These are phyloP conservation scores for Podaxis mareebaensis DNA, from an alignment of 768 basidiomycete species.

Conservation along the genomic window DNA sequence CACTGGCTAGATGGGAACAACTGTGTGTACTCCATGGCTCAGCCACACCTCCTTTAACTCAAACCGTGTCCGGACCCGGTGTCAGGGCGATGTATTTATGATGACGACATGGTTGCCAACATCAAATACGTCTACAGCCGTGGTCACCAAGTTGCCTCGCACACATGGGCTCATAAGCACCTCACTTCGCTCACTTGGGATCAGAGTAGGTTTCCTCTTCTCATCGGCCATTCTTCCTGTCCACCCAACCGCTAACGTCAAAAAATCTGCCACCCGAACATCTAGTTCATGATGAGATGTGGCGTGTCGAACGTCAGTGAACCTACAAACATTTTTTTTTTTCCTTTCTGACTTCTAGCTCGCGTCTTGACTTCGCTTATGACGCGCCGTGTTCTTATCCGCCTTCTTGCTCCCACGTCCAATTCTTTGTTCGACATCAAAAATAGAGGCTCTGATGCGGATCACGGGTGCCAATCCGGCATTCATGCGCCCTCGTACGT, in stretches of 20 bases:
- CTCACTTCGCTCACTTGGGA: constrained; percentile 32
- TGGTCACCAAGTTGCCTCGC: constrained; percentile 46
- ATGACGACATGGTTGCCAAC: constrained; percentile 21
- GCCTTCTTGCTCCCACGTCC: background rate
- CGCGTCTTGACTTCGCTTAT: constrained; percentile 3
- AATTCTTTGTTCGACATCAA: background rate
- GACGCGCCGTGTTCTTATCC: background rate
- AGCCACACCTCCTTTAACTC: background rate
- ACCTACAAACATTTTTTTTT: background rate
- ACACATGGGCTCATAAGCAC: constrained; percentile 45
- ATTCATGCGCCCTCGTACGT: constrained; percentile 48
- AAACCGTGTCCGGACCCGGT: background rate
- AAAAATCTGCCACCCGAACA: background rate
- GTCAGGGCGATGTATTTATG: constrained; percentile 40
- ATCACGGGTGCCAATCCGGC: constrained; percentile 45
- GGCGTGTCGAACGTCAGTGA: constrained; percentile 34
- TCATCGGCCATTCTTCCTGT: background rate
- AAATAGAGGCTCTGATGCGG: constrained; percentile 38
- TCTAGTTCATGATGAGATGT: constrained; percentile 36
- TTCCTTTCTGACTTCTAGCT: background rate
- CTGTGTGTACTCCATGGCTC: constrained; percentile 25
- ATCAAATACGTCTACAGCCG: constrained; percentile 37
- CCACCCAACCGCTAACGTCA: background rate
- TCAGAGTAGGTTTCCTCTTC: constrained; percentile 27
- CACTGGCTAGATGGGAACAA: constrained; percentile 35